These are phyloP conservation scores for Penstemon eatonii DNA, from an alignment of 257 asterid genomes.

Conservation along the genomic window DNA sequence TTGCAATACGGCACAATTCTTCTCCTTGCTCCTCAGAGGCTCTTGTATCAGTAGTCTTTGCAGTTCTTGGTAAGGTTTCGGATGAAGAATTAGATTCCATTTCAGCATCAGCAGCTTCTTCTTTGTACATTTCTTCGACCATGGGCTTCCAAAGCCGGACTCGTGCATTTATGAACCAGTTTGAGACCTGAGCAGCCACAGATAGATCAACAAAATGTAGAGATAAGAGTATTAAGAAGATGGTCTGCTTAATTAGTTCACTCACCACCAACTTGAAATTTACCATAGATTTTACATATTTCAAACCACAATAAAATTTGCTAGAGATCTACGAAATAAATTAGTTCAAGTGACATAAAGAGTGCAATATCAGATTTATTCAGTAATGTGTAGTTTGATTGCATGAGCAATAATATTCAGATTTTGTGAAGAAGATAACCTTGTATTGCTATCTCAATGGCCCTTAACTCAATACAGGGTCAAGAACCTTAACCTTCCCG, in stretches of 20 bases:
- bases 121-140: slow-evolving; percentile 97
- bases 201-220: slow-evolving; percentile 27
- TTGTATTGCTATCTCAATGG: too few species aligned
- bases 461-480: too few species aligned
- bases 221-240: background rate
- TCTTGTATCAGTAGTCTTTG: slow-evolving; percentile 30
- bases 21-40: slow-evolving; percentile 48
- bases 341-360: too few species aligned
- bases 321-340: too few species aligned
- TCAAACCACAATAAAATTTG: too few species aligned
- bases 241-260: background rate
- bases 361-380: too few species aligned
- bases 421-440: too few species aligned
- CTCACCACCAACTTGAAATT: too few species aligned
- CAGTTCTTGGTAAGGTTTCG: slow-evolving; percentile 38
- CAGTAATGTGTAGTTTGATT: too few species aligned
- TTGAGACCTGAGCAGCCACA: slow-evolving; percentile 62
- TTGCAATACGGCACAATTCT: slow-evolving; percentile 39
- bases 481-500: too few species aligned
- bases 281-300: too few species aligned
- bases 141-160: slow-evolving; percentile 98
- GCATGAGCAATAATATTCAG: too few species aligned
- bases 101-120: slow-evolving; percentile 65
- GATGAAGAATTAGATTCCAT: slow-evolving; percentile 67
- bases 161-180: slow-evolving; percentile 95